phyloP scores from a whole-genome alignment of 1,139 yeast genomes.

The Saccharomycopsis crataegensis region DNA sequence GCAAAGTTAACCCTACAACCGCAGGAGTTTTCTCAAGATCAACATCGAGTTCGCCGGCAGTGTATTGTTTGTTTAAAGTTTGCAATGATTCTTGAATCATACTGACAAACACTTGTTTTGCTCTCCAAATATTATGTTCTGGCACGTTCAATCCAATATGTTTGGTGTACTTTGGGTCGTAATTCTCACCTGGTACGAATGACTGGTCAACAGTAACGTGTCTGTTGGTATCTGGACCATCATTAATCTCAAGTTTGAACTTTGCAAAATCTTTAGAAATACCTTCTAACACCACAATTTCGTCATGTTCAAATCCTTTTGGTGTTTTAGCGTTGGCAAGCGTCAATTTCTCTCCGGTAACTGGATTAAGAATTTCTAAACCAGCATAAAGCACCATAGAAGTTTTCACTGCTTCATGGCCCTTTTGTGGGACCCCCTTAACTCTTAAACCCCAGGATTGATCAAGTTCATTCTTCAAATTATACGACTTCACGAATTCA shows the following conservation, averaged over 20 bases:
- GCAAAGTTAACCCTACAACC: conserved; percentile 44
- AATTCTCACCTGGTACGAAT: conserved; percentile 24
- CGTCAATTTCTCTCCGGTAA: conserved; percentile 27
- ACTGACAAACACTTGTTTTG: conserved; percentile 66
- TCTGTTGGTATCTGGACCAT: conserved; percentile 28
- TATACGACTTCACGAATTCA: conserved; percentile 67
- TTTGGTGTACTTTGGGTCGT: conserved; percentile 51
- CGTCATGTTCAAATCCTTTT: conserved; percentile 30
- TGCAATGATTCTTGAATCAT: conserved; percentile 61
- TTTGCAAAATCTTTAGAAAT: conserved; percentile 48
- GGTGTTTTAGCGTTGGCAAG: conserved; percentile 27
- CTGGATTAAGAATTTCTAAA: conserved; percentile 48
- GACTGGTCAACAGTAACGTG: conserved; percentile 33
- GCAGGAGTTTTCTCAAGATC: conserved; percentile 34
- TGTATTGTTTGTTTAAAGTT: conserved; percentile 35
- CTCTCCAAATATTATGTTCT: conserved; percentile 69
- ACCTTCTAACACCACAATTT: conserved; percentile 42
- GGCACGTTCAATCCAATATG: conserved; percentile 69
- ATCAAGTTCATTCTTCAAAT: conserved; percentile 35
- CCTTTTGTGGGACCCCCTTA: conserved; percentile 50
- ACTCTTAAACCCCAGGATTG: conserved; percentile 73
- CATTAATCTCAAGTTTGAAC: conserved; percentile 23
- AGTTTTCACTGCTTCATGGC: conserved; percentile 42
- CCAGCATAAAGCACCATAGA: conserved; percentile 77
- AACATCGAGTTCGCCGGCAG: conserved; percentile 31